A percentile compares a stretch with the other conserved stretches of the same genome.
Conservation (phyloP, 345 rosid genomes). For the Corymbia maculata region DNA sequence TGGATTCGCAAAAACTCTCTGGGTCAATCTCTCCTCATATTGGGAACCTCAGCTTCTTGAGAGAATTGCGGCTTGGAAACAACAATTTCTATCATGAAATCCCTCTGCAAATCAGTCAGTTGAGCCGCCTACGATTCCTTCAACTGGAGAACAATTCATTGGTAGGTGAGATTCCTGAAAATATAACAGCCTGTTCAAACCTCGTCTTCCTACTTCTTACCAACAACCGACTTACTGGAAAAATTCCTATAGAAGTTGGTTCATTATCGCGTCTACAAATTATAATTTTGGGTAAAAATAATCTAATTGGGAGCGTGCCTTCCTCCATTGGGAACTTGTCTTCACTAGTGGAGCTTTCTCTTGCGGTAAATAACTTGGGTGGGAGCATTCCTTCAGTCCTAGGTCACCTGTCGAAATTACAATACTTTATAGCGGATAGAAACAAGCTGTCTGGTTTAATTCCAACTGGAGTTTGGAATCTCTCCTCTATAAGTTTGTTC, state of each 20-base stretch:
- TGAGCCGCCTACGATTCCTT: neutral
- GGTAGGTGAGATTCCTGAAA: neutral
- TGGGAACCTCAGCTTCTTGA: neutral
- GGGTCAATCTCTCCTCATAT: neutral
- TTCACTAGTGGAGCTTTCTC: fast-evolving
- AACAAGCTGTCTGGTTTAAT: neutral
- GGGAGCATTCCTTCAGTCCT: neutral
- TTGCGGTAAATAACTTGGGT: neutral
- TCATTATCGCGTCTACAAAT: neutral
- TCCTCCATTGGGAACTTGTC: neutral
- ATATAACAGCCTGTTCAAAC: neutral
- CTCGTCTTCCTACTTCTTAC: fast-evolving
- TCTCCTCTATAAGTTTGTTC: fast-evolving
- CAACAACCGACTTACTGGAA: neutral
- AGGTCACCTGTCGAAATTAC: neutral
- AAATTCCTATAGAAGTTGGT: neutral
- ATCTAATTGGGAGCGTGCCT: neutral
- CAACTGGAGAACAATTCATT: neutral
- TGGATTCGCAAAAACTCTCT: neutral
- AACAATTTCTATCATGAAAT: neutral
- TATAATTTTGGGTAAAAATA: fast-evolving
- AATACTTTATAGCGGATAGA: fast-evolving
- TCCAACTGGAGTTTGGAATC: neutral
- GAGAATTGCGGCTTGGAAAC: neutral
- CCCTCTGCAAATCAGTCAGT: neutral